A percentile compares a stretch with the other conserved stretches of the same genome.
Evolutionary conservation across 768 basidiomycete genomes (phyloP).

Genomic region (Lentinula edodes): DNA sequence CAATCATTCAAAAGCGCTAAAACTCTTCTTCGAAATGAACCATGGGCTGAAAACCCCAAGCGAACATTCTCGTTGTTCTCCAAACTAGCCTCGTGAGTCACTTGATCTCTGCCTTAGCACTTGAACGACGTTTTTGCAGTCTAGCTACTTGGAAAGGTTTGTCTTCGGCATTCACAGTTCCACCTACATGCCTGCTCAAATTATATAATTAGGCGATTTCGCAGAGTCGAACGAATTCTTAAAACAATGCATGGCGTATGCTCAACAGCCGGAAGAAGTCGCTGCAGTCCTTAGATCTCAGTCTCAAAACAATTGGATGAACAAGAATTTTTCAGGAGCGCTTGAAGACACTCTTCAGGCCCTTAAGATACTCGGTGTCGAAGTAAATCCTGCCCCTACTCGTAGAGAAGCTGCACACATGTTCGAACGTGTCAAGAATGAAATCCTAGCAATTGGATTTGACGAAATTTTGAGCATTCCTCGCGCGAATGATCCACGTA

Average conservation of each 20-base stretch:
- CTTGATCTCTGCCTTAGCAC: not conserved
- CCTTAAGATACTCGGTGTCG: conserved; percentile 56
- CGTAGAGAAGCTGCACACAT: conserved; percentile 51
- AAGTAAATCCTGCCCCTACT: conserved; percentile 49
- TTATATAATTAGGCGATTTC: conserved; percentile 41
- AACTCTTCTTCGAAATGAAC: conserved; percentile 44
- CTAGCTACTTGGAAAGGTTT: conserved; percentile 63
- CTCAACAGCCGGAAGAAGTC: conserved; percentile 46
- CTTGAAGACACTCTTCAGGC: conserved; percentile 55
- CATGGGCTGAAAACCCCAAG: conserved; percentile 41
- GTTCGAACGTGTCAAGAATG: conserved; percentile 67
- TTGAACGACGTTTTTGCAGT: conserved; percentile 22
- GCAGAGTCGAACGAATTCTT: conserved; percentile 46
- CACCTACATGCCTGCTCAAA: not conserved
- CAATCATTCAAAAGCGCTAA: conserved; percentile 58
- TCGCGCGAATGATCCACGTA: conserved; percentile 50
- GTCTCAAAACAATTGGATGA: conserved; percentile 60
- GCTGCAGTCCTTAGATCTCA: conserved; percentile 52
- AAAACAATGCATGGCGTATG: conserved; percentile 46
- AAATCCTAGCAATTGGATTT: conserved; percentile 64
- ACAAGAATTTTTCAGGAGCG: conserved; percentile 50
- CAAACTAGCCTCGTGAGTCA: conserved; percentile 56
- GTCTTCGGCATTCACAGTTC: not conserved
- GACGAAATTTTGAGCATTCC: conserved; percentile 62
- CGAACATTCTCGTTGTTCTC: conserved; percentile 50